Base-by-base conservation (phyloP, 2,329 filamentous ascomycete genomes). In the Apiospora pterosperma region DNA sequence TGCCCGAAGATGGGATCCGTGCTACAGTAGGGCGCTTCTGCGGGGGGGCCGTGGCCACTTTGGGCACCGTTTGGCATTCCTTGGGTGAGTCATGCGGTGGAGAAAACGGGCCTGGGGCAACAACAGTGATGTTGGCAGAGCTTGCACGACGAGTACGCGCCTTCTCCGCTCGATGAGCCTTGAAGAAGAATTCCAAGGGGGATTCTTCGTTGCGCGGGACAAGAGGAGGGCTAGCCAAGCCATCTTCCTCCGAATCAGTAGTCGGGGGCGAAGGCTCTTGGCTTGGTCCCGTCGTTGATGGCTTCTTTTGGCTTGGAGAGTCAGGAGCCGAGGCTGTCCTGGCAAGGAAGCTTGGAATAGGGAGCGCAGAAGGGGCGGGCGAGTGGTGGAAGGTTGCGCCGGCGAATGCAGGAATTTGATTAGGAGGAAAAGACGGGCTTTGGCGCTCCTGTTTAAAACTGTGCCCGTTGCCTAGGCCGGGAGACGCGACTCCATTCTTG, bases 361-460 rank as follows among this genome's bases (percentile, higher is more conserved):
- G 96, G 36, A 99, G 83, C 28, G 93, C 89, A 10, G 93, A 96
- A 0, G 96, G 91, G 1, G 94, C 95, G 23, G 96, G 96, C 10
- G 96, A 98, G 44, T 93, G 92, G 77, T 97, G 94, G 76, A 98
- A 99, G 5, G 93, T 96, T 38, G 95, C 91, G 16, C 95, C 96
- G 42, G 96, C 96, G 78, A 97, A 99, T 58, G 90, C 89, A 66
- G 87, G 82, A 60, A 78, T 78, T 36, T 77, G 77, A 60, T 77
- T 84, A 68, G 80, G 74, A 36, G 78, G 79, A 61, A 82, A 79
- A 12, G 80, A 78, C 14, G 80, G 80, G 25, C 83, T 86, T 59
- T 78, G 78, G 25, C 79, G 79, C 34, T 76, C 79, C 21, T 75
- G 21, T 75, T 80, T 63, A 23, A 10, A 36, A 25, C 73, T 71